Percentiles rank a stretch among this genome's conserved stretches.
Evolutionary conservation across 1,284 basidiomycete species (phyloP).

Genomic region (Kwoniella shivajii): DNA sequence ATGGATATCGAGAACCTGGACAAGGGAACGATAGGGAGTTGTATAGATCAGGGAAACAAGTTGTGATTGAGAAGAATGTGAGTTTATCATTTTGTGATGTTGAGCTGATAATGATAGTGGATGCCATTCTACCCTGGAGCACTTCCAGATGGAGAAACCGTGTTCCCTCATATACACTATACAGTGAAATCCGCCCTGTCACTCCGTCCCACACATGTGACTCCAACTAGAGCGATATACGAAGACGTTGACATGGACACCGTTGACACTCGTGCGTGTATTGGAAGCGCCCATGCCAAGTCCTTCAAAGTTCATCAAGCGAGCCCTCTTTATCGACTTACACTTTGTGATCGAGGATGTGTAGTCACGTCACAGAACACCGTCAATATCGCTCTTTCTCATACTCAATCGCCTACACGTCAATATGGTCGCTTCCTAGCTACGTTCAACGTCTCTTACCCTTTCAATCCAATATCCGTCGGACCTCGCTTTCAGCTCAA

Average conservation of each 20-base stretch:
- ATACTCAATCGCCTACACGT: constrained; percentile 6
- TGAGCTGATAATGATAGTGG: constrained; percentile 1
- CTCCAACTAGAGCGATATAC: constrained; percentile 1
- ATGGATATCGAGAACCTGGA: constrained; percentile 3
- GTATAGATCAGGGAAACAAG: constrained; percentile 3
- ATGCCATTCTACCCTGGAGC: constrained; percentile 14
- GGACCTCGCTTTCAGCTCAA: constrained; percentile 9
- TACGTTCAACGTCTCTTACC: constrained; percentile 9
- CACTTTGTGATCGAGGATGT: constrained; percentile 12
- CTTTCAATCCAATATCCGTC: constrained; percentile 13
- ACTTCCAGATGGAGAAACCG: constrained; percentile 3
- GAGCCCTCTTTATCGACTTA: constrained; percentile 10
- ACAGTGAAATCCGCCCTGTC: constrained; percentile 2
- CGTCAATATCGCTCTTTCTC: constrained; percentile 7
- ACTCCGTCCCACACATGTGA: constrained; percentile 1
- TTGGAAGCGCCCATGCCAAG: background rate
- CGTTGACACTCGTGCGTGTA: background rate
- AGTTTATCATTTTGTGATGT: background rate
- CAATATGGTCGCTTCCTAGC: constrained; percentile 13
- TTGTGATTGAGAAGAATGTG: constrained; percentile 13
- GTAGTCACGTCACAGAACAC: constrained; percentile 9
- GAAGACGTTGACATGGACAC: background rate
- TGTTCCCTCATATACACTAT: constrained; percentile 14
- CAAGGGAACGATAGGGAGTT: constrained; percentile 1
- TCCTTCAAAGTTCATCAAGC: constrained; percentile 12